Conservation (phyloP, 306 rosid species). For the Phaseolus lunatus region DNA sequence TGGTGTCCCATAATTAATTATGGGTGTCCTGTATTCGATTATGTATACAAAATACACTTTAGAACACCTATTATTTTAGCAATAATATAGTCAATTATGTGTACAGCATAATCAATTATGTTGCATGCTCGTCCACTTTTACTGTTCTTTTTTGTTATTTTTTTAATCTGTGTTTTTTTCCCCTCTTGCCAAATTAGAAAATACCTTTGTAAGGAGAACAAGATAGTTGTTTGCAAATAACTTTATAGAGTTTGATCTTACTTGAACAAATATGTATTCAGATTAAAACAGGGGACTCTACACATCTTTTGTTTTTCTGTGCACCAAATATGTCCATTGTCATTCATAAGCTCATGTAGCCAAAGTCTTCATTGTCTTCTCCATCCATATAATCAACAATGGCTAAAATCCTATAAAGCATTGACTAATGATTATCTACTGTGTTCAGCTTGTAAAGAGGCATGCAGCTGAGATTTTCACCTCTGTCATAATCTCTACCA, state of each 20-base stretch:
- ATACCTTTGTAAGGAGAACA: not conserved
- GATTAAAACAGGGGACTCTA: not conserved
- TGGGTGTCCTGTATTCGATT: too few relatives aligned
- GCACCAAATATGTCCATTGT: not conserved
- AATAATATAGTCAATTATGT: too few relatives aligned
- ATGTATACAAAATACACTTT: too few relatives aligned
- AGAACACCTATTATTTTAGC: too few relatives aligned
- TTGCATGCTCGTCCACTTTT: too few relatives aligned
- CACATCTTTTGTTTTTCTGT: not conserved
- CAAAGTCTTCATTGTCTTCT: constrained; percentile 6
- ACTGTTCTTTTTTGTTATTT: too few relatives aligned
- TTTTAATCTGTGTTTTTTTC: not conserved
- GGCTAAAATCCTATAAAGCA: not conserved
- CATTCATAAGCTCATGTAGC: not conserved
- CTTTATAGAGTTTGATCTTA: not conserved
- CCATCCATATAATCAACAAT: constrained; percentile 14
- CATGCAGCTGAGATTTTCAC: constrained; percentile 93
- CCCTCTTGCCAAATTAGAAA: not conserved
- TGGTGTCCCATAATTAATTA: too few relatives aligned
- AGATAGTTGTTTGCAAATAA: not conserved
- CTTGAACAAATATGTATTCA: constrained; percentile 5
- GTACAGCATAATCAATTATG: too few relatives aligned
- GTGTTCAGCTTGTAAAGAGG: constrained; percentile 80
- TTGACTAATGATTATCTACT: constrained; percentile 27
- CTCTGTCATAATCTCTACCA: constrained; percentile 68